Base-by-base conservation (phyloP, 108 stramenopile genomes). In the Conticribra guillardii region DNA sequence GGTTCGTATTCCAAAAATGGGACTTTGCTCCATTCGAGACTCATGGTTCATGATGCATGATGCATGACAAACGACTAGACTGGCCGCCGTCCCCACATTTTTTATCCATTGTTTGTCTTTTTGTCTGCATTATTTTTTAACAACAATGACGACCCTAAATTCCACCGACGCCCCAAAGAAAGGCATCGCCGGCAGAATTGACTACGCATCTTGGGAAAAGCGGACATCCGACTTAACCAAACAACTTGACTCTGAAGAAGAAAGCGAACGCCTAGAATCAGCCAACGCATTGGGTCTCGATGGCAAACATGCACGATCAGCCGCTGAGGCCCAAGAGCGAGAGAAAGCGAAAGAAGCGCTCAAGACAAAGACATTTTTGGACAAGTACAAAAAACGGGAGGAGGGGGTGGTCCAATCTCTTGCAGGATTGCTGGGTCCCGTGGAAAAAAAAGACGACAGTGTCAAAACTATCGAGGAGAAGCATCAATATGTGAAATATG, bases 131-230 rank as follows among this genome's bases (percentile, higher is more conserved):
- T n/a, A n/a, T n/a, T n/a, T n/a, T n/a, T n/a, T n/a, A n/a, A 57
- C 56, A 33, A 57, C 27, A 19, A 57, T 33, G 5, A 57, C 56
- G 1, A 19, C 56, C n/a, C 5, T 1, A 15, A 2, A 54, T 0
- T 19, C 54, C 22, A n/a, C n/a, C n/a, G n/a, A n/a, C 27, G 54
- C 66, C 24, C 26, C 74, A 32, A 58, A 31, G 29, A 79, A 71
- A 37, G 89, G 88, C 44, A 73, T 77, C 19, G 92, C 92, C 9
- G 92, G 92, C 49, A 80, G 88, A 18, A 90, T 68, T 52, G 77
- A 91, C 76, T 91, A 91, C 63, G 78, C 65, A 57, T 50, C 88
- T 27, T 94, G 93, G 93, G 82, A 91, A 58, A 86, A 83, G 59
- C 65, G 76, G 18, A 78, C 93, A 3, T 72, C 77, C 23, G 81